These are phyloP conservation scores for Acmispon strigosus DNA, from an alignment of 306 rosid species.

Conservation along the genomic window DNA sequence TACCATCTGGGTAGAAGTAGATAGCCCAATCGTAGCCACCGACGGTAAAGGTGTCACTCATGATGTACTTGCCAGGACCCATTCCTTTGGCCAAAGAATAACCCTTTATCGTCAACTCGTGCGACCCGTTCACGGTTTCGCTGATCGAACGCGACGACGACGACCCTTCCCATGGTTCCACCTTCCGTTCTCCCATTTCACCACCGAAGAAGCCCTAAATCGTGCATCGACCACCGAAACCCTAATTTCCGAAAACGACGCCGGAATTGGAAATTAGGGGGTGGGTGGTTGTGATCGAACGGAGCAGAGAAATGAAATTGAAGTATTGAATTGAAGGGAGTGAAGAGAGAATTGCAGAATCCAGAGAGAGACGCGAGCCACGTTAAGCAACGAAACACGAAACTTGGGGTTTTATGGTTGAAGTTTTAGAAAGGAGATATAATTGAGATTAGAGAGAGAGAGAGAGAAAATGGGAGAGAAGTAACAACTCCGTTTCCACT, in stretches of 20 bases:
- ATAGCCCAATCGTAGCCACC: conserved; percentile 96
- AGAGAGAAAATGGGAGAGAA: neutral
- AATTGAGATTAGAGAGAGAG: neutral
- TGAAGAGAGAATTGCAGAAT: neutral
- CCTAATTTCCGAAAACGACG: conserved; percentile 14
- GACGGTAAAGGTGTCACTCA: conserved; percentile 71
- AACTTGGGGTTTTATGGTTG: neutral
- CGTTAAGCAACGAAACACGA: too few species aligned
- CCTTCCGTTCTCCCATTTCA: conserved; percentile 33
- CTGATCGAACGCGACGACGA: conserved; percentile 67
- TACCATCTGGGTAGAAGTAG: conserved; percentile 89
- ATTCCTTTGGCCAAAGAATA: conserved; percentile 89
- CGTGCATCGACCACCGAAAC: neutral
- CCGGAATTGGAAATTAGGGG: neutral
- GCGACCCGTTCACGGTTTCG: conserved; percentile 81
- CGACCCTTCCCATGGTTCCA: conserved; percentile 38
- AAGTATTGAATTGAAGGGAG: neutral
- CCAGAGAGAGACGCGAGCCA: neutral
- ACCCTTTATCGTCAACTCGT: conserved; percentile 69
- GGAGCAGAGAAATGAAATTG: neutral
- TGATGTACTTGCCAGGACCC: conserved; percentile 82
- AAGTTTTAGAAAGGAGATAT: neutral
- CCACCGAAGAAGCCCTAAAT: conserved; percentile 23
- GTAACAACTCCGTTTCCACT: neutral
- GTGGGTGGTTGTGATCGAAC: neutral